Percentiles rank a stretch among this genome's conserved stretches.
phyloP scores from a whole-genome alignment of 78 protist species.

The Polysphondylium violaceum region DNA sequence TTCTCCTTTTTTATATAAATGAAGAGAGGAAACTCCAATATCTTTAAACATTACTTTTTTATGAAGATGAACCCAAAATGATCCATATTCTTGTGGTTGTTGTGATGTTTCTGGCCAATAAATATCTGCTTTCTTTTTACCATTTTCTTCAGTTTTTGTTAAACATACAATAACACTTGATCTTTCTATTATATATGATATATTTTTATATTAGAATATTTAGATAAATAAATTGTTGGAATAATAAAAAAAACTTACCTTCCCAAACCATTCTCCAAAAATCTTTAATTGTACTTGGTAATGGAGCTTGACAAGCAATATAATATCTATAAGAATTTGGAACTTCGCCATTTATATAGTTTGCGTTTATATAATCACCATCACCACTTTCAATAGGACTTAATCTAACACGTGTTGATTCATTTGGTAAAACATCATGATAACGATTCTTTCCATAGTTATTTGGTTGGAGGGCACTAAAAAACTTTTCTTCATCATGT shows the following conservation, averaged over 20 bases:
- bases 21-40: conserved; percentile 59
- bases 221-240: background rate
- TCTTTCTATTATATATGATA: background rate
- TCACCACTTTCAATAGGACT: conserved; percentile 53
- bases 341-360: conserved; percentile 79
- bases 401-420: conserved; percentile 65
- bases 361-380: conserved; percentile 79
- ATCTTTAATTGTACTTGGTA: conserved; percentile 61
- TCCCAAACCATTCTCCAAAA: conserved; percentile 88
- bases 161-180: conserved; percentile 75
- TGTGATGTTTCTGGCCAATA: conserved; percentile 71
- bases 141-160: conserved; percentile 75
- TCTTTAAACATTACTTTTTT: conserved; percentile 70
- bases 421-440: conserved; percentile 79
- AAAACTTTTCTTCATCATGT: conserved; percentile 75
- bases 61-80: conserved; percentile 68
- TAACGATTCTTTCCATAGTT: conserved; percentile 72
- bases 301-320: conserved; percentile 82
- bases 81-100: conserved; percentile 59
- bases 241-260: conserved; percentile 17
- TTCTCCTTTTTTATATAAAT: conserved; percentile 67
- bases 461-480: conserved; percentile 63
- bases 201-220: background rate
- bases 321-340: conserved; percentile 76
- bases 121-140: conserved; percentile 76